phyloP scores from a whole-genome alignment of 1,284 basidiomycete species.

The Sphagnurus paluster region DNA sequence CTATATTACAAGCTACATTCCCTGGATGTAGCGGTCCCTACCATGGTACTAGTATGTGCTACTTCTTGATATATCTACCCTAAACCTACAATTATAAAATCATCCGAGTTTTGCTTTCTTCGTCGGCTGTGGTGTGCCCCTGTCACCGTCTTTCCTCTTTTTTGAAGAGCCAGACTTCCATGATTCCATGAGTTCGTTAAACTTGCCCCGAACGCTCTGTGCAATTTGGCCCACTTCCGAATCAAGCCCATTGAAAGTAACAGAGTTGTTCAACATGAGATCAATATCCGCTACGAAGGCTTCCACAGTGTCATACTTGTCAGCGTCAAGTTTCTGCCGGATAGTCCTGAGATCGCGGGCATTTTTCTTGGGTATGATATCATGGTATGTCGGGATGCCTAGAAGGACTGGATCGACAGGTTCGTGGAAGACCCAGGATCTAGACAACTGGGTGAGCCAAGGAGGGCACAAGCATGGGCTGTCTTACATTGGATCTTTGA shows the following conservation, averaged over 20 bases:
- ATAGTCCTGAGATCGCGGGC: slow-evolving; percentile 89
- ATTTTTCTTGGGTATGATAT: slow-evolving; percentile 80
- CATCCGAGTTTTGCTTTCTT: slow-evolving; percentile 65
- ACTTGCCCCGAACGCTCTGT: slow-evolving; percentile 45
- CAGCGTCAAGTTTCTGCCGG: slow-evolving; percentile 76
- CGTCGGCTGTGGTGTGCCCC: slow-evolving; percentile 57
- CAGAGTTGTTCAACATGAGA: slow-evolving; percentile 85
- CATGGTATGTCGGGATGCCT: slow-evolving; percentile 82
- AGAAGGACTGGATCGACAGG: slow-evolving; percentile 82
- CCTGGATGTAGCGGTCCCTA: slow-evolving; percentile 12
- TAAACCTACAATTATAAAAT: slow-evolving; percentile 12
- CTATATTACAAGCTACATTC: slow-evolving; percentile 23
- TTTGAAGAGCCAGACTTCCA: slow-evolving; percentile 49
- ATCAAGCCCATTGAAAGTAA: slow-evolving; percentile 81
- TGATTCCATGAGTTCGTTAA: slow-evolving; percentile 50
- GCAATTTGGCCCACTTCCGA: slow-evolving; percentile 74
- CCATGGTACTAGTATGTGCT: slow-evolving; percentile 11
- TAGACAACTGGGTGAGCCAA: slow-evolving; percentile 27
- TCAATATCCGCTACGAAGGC: slow-evolving; percentile 81
- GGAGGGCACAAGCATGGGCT: too few relatives aligned
- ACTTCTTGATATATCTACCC: slow-evolving; percentile 9
- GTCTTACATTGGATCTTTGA: slow-evolving; percentile 72
- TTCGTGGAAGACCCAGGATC: slow-evolving; percentile 79
- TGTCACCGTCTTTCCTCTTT: slow-evolving; percentile 71
- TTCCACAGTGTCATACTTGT: slow-evolving; percentile 79